Percentiles rank a stretch among this genome's conserved stretches.
These are phyloP conservation scores for Cucurbita argyrosperma DNA, from an alignment of 306 rosid genomes.

Conservation along the genomic window DNA sequence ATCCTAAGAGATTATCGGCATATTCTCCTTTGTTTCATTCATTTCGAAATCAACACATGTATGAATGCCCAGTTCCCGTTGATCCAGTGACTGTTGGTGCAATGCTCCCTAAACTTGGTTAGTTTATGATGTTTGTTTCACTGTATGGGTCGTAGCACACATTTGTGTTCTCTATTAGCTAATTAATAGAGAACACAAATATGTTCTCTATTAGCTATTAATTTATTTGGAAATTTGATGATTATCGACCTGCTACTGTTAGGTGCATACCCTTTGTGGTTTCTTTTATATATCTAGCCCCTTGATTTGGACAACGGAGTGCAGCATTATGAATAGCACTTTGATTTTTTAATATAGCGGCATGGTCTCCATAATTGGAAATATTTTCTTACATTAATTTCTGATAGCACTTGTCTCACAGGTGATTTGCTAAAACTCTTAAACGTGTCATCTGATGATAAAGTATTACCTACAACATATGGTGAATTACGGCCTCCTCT, in stretches of 20 bases:
- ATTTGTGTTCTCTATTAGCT: neutral
- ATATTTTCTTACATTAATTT: neutral
- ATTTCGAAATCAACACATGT: slow-evolving; percentile 78
- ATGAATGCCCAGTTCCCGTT: slow-evolving; percentile 62
- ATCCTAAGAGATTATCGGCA: slow-evolving; percentile 64
- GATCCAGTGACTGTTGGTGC: slow-evolving; percentile 74
- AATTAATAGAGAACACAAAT: too few relatives aligned
- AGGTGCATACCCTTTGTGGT: neutral
- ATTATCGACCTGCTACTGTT: neutral
- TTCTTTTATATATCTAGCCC: neutral
- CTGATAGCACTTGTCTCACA: slow-evolving; percentile 20
- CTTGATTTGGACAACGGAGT: neutral
- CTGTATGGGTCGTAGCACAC: neutral
- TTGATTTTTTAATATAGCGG: neutral
- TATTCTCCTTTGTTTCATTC: slow-evolving; percentile 68
- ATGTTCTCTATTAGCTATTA: neutral
- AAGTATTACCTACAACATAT: slow-evolving; percentile 70
- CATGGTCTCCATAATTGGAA: neutral
- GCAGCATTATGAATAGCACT: neutral
- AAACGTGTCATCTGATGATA: slow-evolving; percentile 65
- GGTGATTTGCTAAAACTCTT: slow-evolving; percentile 79
- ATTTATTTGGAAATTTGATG: neutral
- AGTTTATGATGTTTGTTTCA: slow-evolving; percentile 8
- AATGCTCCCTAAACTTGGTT: slow-evolving; percentile 82
- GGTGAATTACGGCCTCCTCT: slow-evolving; percentile 97